These are phyloP conservation scores for Crithidia sp. DNA, from an alignment of 208 protist species.

Conservation along the genomic window DNA sequence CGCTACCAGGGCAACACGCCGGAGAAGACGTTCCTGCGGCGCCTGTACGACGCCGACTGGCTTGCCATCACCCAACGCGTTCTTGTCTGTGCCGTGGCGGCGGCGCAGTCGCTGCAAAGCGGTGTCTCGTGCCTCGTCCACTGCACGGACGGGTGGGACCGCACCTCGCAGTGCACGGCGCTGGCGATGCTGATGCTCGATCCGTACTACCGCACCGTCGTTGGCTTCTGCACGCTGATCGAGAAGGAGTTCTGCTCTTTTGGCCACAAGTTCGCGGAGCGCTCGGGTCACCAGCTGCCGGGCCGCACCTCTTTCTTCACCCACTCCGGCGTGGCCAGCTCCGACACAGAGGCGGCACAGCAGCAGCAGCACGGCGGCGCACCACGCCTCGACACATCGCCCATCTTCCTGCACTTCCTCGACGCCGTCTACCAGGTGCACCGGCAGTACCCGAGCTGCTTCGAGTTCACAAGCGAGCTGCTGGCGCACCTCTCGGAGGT, in stretches of 20 bases:
- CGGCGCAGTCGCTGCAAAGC: constrained; percentile 53
- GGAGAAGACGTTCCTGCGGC: constrained; percentile 55
- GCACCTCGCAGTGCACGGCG: constrained; percentile 90
- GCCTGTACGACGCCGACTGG: constrained; percentile 72
- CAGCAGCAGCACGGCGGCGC: constrained; percentile 13
- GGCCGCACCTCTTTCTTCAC: constrained; percentile 55
- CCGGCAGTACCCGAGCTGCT: constrained; percentile 91
- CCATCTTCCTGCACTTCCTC: constrained; percentile 96
- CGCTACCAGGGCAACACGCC: constrained; percentile 55
- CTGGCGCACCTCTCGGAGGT: constrained; percentile 86
- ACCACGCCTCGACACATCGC: constrained; percentile 71
- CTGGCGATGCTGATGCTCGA: constrained; percentile 93
- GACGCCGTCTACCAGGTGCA: constrained; percentile 95
- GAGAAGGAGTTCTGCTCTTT: constrained; percentile 96
- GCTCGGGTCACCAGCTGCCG: constrained; percentile 74
- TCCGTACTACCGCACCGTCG: constrained; percentile 94
- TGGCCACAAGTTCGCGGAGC: constrained; percentile 96
- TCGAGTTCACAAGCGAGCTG: constrained; percentile 94
- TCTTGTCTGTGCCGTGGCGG: constrained; percentile 47
- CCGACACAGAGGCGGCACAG: constrained; percentile 52
- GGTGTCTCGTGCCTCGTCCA: constrained; percentile 89
- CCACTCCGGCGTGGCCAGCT: constrained; percentile 42
- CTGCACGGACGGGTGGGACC: constrained; percentile 96
- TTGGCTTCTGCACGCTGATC: constrained; percentile 93
- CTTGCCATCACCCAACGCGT: constrained; percentile 69